Percentiles rank a stretch among this genome's conserved stretches.
phyloP scores from a whole-genome alignment of 1,284 basidiomycete genomes.

The Grifola frondosa region DNA sequence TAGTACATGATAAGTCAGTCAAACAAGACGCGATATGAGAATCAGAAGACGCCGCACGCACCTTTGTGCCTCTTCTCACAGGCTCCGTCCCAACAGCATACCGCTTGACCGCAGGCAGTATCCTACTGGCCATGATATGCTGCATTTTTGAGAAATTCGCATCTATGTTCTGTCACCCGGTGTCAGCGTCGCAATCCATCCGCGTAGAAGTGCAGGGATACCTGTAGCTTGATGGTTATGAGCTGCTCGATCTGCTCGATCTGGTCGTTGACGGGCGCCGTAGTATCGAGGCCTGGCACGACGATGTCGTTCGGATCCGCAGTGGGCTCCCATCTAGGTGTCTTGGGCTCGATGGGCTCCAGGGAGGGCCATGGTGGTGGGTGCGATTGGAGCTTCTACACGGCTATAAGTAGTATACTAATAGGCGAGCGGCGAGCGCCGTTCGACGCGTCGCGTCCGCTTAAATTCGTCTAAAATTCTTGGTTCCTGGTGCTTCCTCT shows the following conservation, averaged over 20 bases:
- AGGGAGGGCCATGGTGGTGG: no score
- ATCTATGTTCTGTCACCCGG: slow-evolving; percentile 76
- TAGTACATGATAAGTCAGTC: no score
- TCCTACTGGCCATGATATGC: slow-evolving; percentile 76
- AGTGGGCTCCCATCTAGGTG: slow-evolving; percentile 62
- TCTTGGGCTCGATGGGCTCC: slow-evolving; percentile 29
- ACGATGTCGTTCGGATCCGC: slow-evolving; percentile 60
- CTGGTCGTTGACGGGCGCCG: slow-evolving; percentile 76
- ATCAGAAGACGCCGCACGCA: slow-evolving; percentile 34
- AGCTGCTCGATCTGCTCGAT: slow-evolving; percentile 95
- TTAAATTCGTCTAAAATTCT: no score
- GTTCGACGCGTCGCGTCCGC: no score
- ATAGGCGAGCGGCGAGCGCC: no score
- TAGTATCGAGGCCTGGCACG: slow-evolving; percentile 75
- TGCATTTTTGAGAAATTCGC: slow-evolving; percentile 92
- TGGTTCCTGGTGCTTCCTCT: no score
- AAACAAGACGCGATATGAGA: background rate
- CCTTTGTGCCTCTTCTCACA: slow-evolving; percentile 85
- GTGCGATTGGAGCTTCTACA: no score
- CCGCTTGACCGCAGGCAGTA: slow-evolving; percentile 86
- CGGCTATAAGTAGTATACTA: no score
- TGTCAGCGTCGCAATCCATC: background rate
- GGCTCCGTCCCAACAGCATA: slow-evolving; percentile 87
- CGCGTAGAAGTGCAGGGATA: slow-evolving; percentile 24
- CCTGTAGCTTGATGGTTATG: slow-evolving; percentile 87